Evolutionary conservation across 2,329 filamentous ascomycete species (phyloP), one percentile per base, ranked within the genome.

Genomic region (Fusarium verrucosum): DNA sequence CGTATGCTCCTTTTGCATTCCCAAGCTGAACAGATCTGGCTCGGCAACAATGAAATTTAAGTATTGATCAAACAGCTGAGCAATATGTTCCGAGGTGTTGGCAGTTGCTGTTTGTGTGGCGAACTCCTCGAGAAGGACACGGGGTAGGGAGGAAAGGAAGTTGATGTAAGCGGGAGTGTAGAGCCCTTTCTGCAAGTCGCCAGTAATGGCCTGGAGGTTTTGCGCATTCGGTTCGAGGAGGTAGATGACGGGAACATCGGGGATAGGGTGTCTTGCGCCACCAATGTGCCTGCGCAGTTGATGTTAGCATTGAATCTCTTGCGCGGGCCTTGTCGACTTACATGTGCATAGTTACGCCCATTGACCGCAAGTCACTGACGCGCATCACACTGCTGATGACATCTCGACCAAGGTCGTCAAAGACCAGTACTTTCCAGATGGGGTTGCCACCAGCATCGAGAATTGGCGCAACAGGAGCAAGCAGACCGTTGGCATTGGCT

Each of bases 321-420:
- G 16, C 23, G 16, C 23, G 20, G 23, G 19, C 33, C 33, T 36
- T 38, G 33, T 32, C 40, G 49, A 72, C 79, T 65, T 85, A 96
- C 92, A 97, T 87, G 79, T 97, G 92, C 84, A 97, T 95, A 35
- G 93, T 98, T 50, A 98, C 91, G n/a, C 96, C 95, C 87, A 95
- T 93, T 61, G 90, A 87, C 64, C 96, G 86, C 74, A 99, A 81
- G 79, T 99, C 95, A 74, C 93, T 97, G 64, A 99, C 95, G 58
- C 94, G 87, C 66, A 99, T 83, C 4, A 99, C 94, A 73, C 94
- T 97, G 81, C 93, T 97, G 73, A 99, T 97, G 58, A 99, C 92
- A 85, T 98, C 94, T 76, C 94, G 86, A 43, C 94, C 95, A 5
- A 89, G 77, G 70, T 94, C 91, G 78, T 99, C 96, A 75, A 99